Percentiles rank a stretch among this genome's conserved stretches.
These are phyloP conservation scores for Nitzschia sp. DNA, from an alignment of 108 stramenopile species.

Conservation along the genomic window DNA sequence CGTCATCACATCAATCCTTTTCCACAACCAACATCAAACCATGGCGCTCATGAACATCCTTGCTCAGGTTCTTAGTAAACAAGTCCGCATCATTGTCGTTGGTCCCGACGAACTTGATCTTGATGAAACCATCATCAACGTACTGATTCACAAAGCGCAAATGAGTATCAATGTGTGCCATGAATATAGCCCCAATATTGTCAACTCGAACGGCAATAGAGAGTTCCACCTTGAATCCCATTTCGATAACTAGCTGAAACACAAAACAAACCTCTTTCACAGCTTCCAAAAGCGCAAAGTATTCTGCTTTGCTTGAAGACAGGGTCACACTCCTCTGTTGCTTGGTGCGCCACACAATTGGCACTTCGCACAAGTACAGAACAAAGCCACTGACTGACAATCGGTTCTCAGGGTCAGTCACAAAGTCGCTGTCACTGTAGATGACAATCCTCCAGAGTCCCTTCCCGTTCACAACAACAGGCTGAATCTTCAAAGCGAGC, in stretches of 20 bases:
- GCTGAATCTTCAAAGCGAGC: conserved; percentile 3
- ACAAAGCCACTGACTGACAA: conserved; percentile 20
- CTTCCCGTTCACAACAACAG: background rate
- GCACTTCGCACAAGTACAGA: conserved; percentile 17
- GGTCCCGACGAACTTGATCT: background rate
- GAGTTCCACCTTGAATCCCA: conserved; percentile 24
- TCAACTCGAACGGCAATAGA: conserved; percentile 37
- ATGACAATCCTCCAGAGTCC: background rate
- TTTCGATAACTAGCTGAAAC: conserved; percentile 6
- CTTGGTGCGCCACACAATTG: conserved; percentile 27
- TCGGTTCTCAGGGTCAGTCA: conserved; percentile 22
- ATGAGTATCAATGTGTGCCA: conserved; percentile 14
- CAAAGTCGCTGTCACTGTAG: conserved; percentile 27
- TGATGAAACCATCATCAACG: background rate
- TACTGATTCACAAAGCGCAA: conserved; percentile 2
- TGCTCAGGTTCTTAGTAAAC: conserved; percentile 5
- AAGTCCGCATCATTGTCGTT: background rate
- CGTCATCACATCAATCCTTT: background rate
- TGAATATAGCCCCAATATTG: conserved; percentile 33
- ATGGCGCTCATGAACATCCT: background rate
- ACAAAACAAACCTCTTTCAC: conserved; percentile 19
- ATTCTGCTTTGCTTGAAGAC: conserved; percentile 28
- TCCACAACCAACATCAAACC: background rate
- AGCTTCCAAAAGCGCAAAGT: conserved; percentile 18
- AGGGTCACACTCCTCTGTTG: conserved; percentile 9